Percentiles rank a stretch among this genome's conserved stretches.
These are phyloP conservation scores for Leptographium wingfieldii DNA, from an alignment of 2,329 filamentous ascomycete species.

Conservation along the genomic window DNA sequence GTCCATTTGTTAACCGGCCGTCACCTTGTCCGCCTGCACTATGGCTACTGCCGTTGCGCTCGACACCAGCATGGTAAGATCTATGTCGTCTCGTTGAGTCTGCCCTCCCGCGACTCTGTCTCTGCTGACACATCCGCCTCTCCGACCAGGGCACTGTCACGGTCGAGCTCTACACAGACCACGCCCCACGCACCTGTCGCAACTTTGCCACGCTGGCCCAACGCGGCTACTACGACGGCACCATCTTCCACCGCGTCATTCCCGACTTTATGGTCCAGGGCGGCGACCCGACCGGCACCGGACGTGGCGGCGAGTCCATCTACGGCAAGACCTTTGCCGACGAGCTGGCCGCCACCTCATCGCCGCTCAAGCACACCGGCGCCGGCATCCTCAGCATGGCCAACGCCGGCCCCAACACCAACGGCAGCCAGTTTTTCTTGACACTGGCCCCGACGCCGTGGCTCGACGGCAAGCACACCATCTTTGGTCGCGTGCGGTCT, in stretches of 20 bases:
- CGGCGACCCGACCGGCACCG: constrained; percentile 88
- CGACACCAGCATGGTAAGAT: constrained; percentile 69
- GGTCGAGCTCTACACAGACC: constrained; percentile 78
- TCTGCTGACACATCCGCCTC: background rate
- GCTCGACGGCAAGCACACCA: constrained; percentile 94
- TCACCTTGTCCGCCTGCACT: constrained; percentile 7
- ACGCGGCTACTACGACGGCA: constrained; percentile 77
- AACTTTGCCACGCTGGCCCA: constrained; percentile 75
- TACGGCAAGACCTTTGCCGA: constrained; percentile 92
- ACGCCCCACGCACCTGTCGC: constrained; percentile 79
- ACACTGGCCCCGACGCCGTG: constrained; percentile 90
- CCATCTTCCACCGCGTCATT: constrained; percentile 89
- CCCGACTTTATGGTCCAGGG: constrained; percentile 94
- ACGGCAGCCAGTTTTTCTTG: constrained; percentile 92
- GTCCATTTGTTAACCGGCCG: too few species aligned
- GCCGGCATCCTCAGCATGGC: constrained; percentile 95
- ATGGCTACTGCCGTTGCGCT: constrained; percentile 73
- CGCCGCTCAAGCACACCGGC: constrained; percentile 72
- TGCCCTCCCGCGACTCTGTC: background rate
- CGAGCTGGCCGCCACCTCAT: constrained; percentile 53
- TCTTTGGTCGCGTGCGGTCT: constrained; percentile 80
- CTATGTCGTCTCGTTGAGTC: background rate
- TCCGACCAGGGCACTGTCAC: constrained; percentile 58
- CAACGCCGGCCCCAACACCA: constrained; percentile 84
- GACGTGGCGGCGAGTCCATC: constrained; percentile 76